Evolutionary conservation across 164 flowering plant species (phyloP), one percentile per base, ranked within the genome.

Genomic region (Stephania japonica): DNA sequence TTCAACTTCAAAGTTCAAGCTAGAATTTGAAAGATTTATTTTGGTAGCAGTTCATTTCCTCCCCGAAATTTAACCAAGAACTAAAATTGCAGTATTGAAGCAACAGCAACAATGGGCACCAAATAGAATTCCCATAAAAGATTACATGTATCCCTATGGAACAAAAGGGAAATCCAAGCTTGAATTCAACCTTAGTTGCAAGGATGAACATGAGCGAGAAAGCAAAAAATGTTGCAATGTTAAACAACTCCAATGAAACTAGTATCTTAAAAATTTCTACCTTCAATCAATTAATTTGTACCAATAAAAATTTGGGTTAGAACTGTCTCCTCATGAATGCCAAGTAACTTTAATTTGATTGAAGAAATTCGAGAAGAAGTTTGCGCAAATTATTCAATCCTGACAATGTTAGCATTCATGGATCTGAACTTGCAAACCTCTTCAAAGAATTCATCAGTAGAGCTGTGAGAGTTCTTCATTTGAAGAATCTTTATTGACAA

Each of bases 381-480:
- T 56, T 56, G 19, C 13, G 68, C 71, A 4, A 11, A 7, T 81
- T 82, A 88, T 78, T 83, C 91, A 10, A 88, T 84, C 53, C 80
- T 78, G 42, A 92, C 89, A 44, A 89, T 79, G 75, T 81, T 85
- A 42, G 79, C 77, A 71, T 90, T 84, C 81, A 79, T 77, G 83
- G 75, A 80, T 64, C 78, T 81, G 71, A 93, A 86, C 83, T 83
- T 85, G 86, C 94, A 91, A 56, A 93, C 79, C 50, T 93, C 98
- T 49, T 91, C 97, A 75, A 90, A 93, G 84, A 93, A 93, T 72
- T 91, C 93, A 81, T 93, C 97, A 21, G 90, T 84, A 72, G 93
- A 87, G 80, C 84, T 87, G 67, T 91, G 92, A 79, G 81, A 79
- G 80, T 87, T 91, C 83, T 86, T 93, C 97, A 91, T 93, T 76